Evolutionary conservation across 202 grass and related monocot genomes (phyloP).

Genomic region (Dendrocalamus latiflorus): DNA sequence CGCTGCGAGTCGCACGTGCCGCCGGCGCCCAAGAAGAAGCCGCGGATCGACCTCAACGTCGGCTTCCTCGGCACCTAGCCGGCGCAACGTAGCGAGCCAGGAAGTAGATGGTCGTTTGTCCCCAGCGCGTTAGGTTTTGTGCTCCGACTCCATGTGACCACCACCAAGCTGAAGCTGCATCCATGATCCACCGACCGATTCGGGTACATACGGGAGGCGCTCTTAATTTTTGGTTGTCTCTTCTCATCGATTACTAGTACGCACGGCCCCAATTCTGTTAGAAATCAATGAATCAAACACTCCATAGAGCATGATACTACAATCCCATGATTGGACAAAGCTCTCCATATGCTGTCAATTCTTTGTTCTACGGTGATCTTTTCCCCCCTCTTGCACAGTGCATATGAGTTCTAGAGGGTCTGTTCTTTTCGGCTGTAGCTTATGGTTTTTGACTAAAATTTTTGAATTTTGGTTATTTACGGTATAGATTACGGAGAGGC

Average conservation of each 20-base stretch:
- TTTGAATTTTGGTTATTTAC: too few species aligned
- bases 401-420: not conserved
- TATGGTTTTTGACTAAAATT: too few species aligned
- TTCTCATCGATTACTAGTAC: not conserved
- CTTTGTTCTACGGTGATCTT: not conserved
- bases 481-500: too few species aligned
- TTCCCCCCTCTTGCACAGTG: not conserved
- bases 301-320: not conserved
- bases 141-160: not conserved
- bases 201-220: slow-evolving; percentile 13
- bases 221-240: not conserved
- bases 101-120: not conserved
- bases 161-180: not conserved
- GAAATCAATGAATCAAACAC: slow-evolving; percentile 17
- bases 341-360: not conserved
- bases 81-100: not conserved
- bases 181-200: not conserved
- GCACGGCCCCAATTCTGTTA: too few species aligned
- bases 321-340: not conserved
- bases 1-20: too few species aligned
- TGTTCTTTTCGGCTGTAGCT: too few species aligned
- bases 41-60: slow-evolving; percentile 54
- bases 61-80: slow-evolving; percentile 43
- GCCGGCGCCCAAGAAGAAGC: slow-evolving; percentile 42
- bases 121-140: not conserved